phyloP scores from a whole-genome alignment of 2,329 filamentous ascomycete species.

The Dactylella cylindrospora region DNA sequence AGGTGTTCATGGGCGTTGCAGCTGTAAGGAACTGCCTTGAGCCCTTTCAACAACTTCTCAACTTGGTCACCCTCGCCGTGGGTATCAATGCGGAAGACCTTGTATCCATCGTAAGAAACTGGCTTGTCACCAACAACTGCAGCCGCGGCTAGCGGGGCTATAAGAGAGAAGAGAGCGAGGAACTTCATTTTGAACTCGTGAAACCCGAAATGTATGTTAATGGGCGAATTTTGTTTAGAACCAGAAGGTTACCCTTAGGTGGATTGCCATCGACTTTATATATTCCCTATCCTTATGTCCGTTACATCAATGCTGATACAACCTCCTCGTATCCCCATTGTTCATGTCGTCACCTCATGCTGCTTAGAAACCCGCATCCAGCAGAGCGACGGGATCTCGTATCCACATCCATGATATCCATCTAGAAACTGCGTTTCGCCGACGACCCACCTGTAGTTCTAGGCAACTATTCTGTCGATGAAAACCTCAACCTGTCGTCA shows the following conservation, averaged over 20 bases:
- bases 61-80: constrained; percentile 53
- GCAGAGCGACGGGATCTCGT: too few relatives aligned
- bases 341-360: too few relatives aligned
- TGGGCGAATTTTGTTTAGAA: too few relatives aligned
- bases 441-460: constrained; percentile 10
- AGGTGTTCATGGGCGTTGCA: constrained; percentile 19
- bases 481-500: too few relatives aligned
- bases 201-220: background rate
- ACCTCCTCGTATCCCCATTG: too few relatives aligned
- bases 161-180: constrained; percentile 18
- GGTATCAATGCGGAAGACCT: constrained; percentile 56
- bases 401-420: too few relatives aligned
- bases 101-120: constrained; percentile 51
- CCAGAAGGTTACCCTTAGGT: too few relatives aligned
- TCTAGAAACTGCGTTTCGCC: too few relatives aligned
- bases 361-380: too few relatives aligned
- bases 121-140: constrained; percentile 24
- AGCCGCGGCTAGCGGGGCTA: constrained; percentile 34
- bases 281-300: too few relatives aligned
- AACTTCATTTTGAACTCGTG: constrained; percentile 16
- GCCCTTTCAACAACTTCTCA: constrained; percentile 45
- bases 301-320: too few relatives aligned
- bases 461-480: constrained; percentile 21
- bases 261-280: too few relatives aligned
- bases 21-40: constrained; percentile 32